phyloP scores from a whole-genome alignment of 768 basidiomycete species.

The Calocera cornea region DNA sequence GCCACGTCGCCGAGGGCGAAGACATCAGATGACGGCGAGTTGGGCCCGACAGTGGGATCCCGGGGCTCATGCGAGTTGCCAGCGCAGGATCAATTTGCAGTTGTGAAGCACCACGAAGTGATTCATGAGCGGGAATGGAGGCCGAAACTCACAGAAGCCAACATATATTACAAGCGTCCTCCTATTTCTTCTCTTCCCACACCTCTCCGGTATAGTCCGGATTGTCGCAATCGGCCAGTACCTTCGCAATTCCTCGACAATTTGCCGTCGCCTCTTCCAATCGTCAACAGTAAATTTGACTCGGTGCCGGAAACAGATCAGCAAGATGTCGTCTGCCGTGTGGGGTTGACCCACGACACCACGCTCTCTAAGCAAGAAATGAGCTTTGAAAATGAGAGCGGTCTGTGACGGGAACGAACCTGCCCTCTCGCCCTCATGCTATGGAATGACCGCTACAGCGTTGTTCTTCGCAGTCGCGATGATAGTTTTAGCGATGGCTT shows the following conservation, averaged over 20 bases:
- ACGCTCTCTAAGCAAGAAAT: not conserved
- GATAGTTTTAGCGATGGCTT: conserved; percentile 77
- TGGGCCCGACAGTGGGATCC: not conserved
- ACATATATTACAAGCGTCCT: not conserved
- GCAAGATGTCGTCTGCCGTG: not conserved
- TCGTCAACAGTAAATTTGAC: conserved; percentile 1
- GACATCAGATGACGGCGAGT: not conserved
- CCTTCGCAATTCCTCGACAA: not conserved
- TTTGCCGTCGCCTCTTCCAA: not conserved
- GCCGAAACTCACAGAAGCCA: not conserved
- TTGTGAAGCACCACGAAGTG: not conserved
- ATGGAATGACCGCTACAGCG: conserved; percentile 83
- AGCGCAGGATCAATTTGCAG: not conserved
- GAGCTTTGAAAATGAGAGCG: not conserved
- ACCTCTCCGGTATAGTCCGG: not conserved
- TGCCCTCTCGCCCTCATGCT: not conserved
- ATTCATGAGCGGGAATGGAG: not conserved
- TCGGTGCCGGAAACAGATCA: not conserved
- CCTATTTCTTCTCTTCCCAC: not conserved
- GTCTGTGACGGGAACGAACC: not conserved
- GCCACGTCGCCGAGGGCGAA: not conserved
- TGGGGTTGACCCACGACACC: not conserved
- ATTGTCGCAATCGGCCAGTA: not conserved
- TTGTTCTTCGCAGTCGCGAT: conserved; percentile 79
- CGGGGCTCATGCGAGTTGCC: not conserved